Evolutionary conservation across 305 asterid genomes (phyloP).

Genomic region (Withania somnifera): DNA sequence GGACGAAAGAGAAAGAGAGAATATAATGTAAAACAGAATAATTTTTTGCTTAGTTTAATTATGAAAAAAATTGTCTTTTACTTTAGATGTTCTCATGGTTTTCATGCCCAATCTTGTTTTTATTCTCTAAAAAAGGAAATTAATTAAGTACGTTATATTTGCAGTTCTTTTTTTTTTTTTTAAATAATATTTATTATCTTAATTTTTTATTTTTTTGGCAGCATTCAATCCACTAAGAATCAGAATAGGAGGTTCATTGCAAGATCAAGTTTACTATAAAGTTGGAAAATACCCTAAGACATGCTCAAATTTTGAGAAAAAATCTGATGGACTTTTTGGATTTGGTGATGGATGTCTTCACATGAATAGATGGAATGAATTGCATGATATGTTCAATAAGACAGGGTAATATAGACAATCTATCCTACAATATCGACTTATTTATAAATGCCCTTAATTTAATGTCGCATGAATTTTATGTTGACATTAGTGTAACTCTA

Average conservation of each 20-base stretch:
- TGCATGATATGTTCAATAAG: constrained; percentile 38
- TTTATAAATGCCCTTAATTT: too few species aligned
- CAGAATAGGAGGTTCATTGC: constrained; percentile 71
- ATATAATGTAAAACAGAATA: neutral
- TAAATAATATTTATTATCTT: neutral
- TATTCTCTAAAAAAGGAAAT: neutral
- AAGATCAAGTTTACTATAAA: constrained; percentile 57
- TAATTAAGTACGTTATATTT: neutral
- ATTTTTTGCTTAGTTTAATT: neutral
- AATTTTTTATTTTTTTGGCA: constrained; percentile 7
- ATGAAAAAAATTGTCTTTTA: neutral
- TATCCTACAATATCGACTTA: too few species aligned
- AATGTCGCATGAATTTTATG: too few species aligned
- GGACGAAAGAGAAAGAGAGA: neutral
- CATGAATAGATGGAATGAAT: constrained; percentile 64
- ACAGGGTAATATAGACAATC: too few species aligned
- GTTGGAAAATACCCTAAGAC: constrained; percentile 29
- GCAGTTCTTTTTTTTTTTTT: neutral
- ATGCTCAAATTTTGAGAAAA: constrained; percentile 47
- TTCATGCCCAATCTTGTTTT: neutral
- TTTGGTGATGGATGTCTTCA: constrained; percentile 54
- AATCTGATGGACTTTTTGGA: constrained; percentile 31
- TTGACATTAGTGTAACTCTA: neutral
- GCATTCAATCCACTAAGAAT: constrained; percentile 54
- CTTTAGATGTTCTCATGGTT: neutral